Conservation (phyloP, 164 flowering plant genomes). For the Santalum album region DNA sequence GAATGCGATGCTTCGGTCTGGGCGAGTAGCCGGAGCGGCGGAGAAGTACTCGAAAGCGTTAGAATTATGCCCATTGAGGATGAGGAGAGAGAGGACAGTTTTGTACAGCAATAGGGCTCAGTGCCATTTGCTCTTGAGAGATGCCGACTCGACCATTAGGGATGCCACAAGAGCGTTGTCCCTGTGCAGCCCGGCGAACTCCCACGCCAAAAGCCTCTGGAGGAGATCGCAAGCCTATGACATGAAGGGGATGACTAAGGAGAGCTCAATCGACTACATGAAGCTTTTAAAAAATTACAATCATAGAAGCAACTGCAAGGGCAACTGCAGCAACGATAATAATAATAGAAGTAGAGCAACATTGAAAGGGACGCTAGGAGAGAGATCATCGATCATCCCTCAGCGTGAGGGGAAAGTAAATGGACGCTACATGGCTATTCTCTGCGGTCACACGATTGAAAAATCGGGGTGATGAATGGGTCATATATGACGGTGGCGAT, state of each 20-base stretch:
- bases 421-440: slow-evolving; percentile 73
- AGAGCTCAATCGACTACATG: slow-evolving; percentile 75
- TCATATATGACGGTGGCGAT: slow-evolving; percentile 5
- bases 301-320: no score
- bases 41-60: slow-evolving; percentile 47
- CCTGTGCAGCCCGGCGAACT: slow-evolving; percentile 42
- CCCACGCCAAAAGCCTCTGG: slow-evolving; percentile 73
- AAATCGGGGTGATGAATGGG: not conserved
- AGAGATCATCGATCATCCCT: slow-evolving; percentile 42
- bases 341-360: no score
- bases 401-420: slow-evolving; percentile 70
- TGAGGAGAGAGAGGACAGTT: slow-evolving; percentile 57
- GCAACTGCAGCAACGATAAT: no score
- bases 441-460: slow-evolving; percentile 16
- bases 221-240: slow-evolving; percentile 86
- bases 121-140: slow-evolving; percentile 43
- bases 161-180: slow-evolving; percentile 72
- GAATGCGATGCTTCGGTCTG: slow-evolving; percentile 35
- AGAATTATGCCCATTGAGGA: slow-evolving; percentile 43
- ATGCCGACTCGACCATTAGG: slow-evolving; percentile 43
- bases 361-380: not conserved
- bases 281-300: slow-evolving; percentile 31
- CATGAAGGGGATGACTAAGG: slow-evolving; percentile 64
- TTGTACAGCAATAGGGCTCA: slow-evolving; percentile 77
- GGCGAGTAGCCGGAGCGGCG: slow-evolving; percentile 43